Percentiles rank a stretch among this genome's conserved stretches.
Evolutionary conservation across 495 filamentous ascomycete genomes (phyloP).

Genomic region (Aspergillus haitiensis): DNA sequence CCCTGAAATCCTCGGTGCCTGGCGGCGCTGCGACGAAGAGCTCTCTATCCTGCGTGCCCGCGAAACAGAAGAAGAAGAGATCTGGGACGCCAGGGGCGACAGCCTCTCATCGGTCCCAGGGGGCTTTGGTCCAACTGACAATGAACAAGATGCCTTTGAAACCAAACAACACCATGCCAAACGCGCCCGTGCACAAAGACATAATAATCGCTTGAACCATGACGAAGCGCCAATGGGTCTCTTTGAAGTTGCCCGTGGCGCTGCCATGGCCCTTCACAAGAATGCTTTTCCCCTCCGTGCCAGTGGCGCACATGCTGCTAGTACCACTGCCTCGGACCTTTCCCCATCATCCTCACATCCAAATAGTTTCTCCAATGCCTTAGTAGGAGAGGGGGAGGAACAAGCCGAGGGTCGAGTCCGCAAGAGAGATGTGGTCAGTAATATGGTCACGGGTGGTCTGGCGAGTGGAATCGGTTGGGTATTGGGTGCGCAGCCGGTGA

Average conservation of each 20-base stretch:
- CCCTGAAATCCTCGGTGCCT: conserved; percentile 80
- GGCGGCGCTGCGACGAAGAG: conserved; percentile 86
- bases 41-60: conserved; percentile 64
- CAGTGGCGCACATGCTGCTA: conserved; percentile 10
- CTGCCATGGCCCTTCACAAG: conserved; percentile 70
- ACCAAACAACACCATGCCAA: conserved; percentile 40
- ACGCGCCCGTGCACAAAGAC: conserved; percentile 34
- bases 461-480: conserved; percentile 87
- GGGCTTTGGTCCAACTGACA: conserved; percentile 54
- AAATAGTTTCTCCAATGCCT: conserved; percentile 11
- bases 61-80: conserved; percentile 71
- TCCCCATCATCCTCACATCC: conserved; percentile 11
- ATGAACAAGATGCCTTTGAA: conserved; percentile 49
- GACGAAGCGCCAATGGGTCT: conserved; percentile 91
- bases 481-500: conserved; percentile 66
- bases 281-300: conserved; percentile 57
- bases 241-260: conserved; percentile 86
- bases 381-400: conserved; percentile 25
- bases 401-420: conserved; percentile 54
- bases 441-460: conserved; percentile 69
- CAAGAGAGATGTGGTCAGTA: conserved; percentile 78
- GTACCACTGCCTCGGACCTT: conserved; percentile 19
- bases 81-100: conserved; percentile 70
- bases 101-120: conserved; percentile 60
- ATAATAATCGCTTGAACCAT: conserved; percentile 36